Evolutionary conservation across 768 basidiomycete genomes (phyloP).

Genomic region (Imleria badia): DNA sequence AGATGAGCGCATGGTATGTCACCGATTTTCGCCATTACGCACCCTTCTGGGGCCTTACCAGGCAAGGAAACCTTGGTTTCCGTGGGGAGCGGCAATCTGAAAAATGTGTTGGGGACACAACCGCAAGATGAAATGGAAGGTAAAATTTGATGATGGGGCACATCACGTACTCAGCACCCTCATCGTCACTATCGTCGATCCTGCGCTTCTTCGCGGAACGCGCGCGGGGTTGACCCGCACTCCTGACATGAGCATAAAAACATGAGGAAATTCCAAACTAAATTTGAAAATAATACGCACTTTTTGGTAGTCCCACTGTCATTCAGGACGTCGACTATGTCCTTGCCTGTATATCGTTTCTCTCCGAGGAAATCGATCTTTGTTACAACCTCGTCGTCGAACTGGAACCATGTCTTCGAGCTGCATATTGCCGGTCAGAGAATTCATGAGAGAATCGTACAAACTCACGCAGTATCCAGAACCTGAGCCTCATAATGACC

Average conservation of each 20-base stretch:
- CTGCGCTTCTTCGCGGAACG: conserved; percentile 48
- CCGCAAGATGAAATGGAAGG: conserved; percentile 19
- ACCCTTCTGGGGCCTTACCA: conserved; percentile 53
- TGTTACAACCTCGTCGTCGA: conserved; percentile 86
- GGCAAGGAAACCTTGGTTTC: conserved; percentile 26
- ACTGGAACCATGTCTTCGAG: conserved; percentile 79
- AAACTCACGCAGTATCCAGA: conserved; percentile 62
- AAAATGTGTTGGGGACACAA: conserved; percentile 4
- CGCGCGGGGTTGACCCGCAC: conserved; percentile 33
- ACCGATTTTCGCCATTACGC: conserved; percentile 79
- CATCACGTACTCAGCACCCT: conserved; percentile 34
- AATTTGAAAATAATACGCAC: conserved; percentile 17
- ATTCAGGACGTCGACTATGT: conserved; percentile 29
- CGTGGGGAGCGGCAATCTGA: conserved; percentile 21
- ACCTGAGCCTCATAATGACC: conserved; percentile 90
- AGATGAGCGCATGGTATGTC: conserved; percentile 12
- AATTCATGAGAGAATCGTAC: background rate
- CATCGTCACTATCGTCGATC: conserved; percentile 62
- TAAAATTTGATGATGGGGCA: conserved; percentile 11
- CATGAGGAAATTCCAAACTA: background rate
- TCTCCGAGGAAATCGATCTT: conserved; percentile 56
- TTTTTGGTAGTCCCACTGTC: conserved; percentile 26
- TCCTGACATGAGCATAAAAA: conserved; percentile 16
- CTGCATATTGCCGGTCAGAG: conserved; percentile 36
- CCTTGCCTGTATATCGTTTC: conserved; percentile 35